These are phyloP conservation scores for Nemania sp. DNA, from an alignment of 2,329 filamentous ascomycete species.

Conservation along the genomic window DNA sequence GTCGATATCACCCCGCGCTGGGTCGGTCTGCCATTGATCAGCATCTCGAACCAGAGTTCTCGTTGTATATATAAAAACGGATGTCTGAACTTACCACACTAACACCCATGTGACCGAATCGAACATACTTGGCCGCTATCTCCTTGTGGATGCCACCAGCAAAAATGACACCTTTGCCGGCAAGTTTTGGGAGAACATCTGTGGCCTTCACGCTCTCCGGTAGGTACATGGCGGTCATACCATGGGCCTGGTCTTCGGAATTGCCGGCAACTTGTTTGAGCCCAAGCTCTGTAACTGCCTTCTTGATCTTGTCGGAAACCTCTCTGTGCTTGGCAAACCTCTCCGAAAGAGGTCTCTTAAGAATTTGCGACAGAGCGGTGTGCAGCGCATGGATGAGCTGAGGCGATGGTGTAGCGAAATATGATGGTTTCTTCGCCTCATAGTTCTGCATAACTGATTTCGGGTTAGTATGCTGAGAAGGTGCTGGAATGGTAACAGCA, in stretches of 20 bases:
- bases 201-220: constrained; percentile 80
- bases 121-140: constrained; percentile 89
- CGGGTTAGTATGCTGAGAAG: constrained; percentile 24
- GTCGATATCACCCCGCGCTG: constrained; percentile 78
- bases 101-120: constrained; percentile 98
- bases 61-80: neutral
- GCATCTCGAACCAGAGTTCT: constrained; percentile 14
- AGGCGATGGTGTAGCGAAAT: constrained; percentile 95
- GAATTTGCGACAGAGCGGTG: constrained; percentile 83
- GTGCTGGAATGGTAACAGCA: too few relatives aligned
- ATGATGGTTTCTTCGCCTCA: constrained; percentile 94
- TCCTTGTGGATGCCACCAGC: constrained; percentile 96
- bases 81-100: constrained; percentile 65
- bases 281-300: constrained; percentile 76
- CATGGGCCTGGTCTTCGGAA: constrained; percentile 89
- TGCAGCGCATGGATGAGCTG: constrained; percentile 92
- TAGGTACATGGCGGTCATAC: constrained; percentile 97
- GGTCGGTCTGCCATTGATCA: constrained; percentile 61
- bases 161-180: constrained; percentile 89
- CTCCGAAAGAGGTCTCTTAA: constrained; percentile 76
- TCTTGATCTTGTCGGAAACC: constrained; percentile 84
- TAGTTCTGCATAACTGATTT: constrained; percentile 95
- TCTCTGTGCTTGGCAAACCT: constrained; percentile 81
- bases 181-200: constrained; percentile 80
- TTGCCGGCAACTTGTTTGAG: constrained; percentile 84